Percentiles rank a stretch among this genome's conserved stretches.
phyloP scores from a whole-genome alignment of 768 basidiomycete genomes.

The Kwoniella botswanensis region DNA sequence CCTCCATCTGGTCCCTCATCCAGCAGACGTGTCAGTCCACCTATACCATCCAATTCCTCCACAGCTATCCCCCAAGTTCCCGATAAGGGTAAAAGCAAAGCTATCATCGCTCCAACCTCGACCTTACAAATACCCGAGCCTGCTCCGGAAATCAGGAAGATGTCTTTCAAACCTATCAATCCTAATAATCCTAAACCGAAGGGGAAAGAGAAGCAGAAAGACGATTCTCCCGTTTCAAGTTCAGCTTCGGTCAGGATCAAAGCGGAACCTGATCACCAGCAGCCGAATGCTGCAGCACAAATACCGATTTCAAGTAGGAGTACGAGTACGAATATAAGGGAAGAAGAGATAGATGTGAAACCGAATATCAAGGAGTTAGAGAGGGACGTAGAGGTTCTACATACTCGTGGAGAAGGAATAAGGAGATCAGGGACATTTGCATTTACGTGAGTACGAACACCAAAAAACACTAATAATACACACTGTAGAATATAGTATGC shows the following conservation, averaged over 20 bases:
- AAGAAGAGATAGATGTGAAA: slow-evolving; percentile 9
- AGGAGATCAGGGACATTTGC: slow-evolving; percentile 17
- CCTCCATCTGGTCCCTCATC: not conserved
- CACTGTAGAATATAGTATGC: not conserved
- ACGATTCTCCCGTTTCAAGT: not conserved
- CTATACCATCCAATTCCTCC: not conserved
- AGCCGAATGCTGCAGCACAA: not conserved
- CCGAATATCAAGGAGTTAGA: slow-evolving; percentile 12
- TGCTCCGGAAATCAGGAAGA: slow-evolving; percentile 12
- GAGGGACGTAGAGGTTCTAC: not conserved
- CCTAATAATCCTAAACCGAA: slow-evolving; percentile 14
- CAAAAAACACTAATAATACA: not conserved
- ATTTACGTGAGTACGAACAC: slow-evolving; percentile 9
- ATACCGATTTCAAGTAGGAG: not conserved
- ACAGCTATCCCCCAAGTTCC: not conserved
- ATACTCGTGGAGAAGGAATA: not conserved
- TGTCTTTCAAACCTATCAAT: slow-evolving; percentile 21
- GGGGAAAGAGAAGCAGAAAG: slow-evolving; percentile 8
- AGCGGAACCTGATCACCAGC: slow-evolving; percentile 2
- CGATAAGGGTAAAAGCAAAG: slow-evolving; percentile 3
- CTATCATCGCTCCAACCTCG: not conserved
- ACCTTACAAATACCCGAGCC: not conserved
- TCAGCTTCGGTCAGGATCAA: not conserved
- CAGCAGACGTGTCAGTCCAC: not conserved
- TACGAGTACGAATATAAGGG: not conserved